Conservation (phyloP, 1,139 yeast species). For the Hyphopichia wangnamkhiaoensis region DNA sequence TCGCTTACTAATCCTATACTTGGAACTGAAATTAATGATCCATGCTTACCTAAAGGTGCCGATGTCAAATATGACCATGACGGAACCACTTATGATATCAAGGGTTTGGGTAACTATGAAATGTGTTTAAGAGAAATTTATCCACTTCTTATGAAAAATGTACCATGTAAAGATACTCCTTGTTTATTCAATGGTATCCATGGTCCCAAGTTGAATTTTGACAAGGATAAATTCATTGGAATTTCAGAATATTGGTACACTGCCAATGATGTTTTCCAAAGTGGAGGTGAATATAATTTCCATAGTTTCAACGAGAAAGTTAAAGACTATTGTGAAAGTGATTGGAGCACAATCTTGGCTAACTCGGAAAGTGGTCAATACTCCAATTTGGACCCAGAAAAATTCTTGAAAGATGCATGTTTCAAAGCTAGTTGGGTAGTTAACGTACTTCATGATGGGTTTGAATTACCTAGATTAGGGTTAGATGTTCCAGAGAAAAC, state of each 20-base stretch:
- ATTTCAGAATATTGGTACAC: conserved; percentile 86
- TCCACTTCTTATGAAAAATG: conserved; percentile 66
- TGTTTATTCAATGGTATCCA: conserved; percentile 82
- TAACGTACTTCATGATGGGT: conserved; percentile 76
- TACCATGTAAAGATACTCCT: conserved; percentile 75
- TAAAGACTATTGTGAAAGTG: conserved; percentile 63
- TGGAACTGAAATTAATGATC: conserved; percentile 50
- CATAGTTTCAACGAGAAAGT: conserved; percentile 60
- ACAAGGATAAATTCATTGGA: conserved; percentile 73
- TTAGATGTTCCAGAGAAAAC: conserved; percentile 37
- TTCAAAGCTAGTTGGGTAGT: conserved; percentile 84
- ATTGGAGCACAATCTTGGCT: conserved; percentile 55
- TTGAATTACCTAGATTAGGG: conserved; percentile 66
- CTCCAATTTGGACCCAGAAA: conserved; percentile 46
- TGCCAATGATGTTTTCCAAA: conserved; percentile 74
- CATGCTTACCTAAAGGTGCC: conserved; percentile 70
- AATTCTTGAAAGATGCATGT: conserved; percentile 62
- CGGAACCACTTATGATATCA: conserved; percentile 47
- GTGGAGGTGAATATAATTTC: conserved; percentile 76
- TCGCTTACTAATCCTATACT: conserved; percentile 22
- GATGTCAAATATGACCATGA: conserved; percentile 40
- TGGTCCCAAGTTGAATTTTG: conserved; percentile 71
- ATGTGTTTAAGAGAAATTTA: conserved; percentile 66
- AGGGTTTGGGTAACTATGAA: conserved; percentile 70
- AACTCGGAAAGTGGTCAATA: conserved; percentile 55